Percentiles rank a stretch among this genome's conserved stretches.
phyloP scores from a whole-genome alignment of 495 filamentous ascomycete genomes.

The Staphylotrichum longicolle region DNA sequence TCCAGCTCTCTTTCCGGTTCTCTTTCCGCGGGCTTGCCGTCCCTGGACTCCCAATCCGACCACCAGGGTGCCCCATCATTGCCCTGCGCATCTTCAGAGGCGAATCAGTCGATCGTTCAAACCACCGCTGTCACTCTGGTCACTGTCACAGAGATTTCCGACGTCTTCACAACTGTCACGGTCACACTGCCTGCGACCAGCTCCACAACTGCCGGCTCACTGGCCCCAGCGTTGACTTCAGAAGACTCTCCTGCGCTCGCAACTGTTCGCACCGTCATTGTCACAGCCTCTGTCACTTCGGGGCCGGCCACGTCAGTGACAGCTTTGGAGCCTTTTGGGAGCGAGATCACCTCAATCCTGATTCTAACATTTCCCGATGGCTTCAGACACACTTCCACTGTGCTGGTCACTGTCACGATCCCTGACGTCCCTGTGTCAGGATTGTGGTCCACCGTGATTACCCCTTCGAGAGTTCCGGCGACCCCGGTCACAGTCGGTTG shows the following conservation, averaged over 20 bases:
- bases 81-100: slow-evolving; percentile 9
- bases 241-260: background rate
- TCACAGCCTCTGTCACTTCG: slow-evolving; percentile 17
- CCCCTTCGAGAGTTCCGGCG: background rate
- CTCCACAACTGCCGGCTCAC: slow-evolving; percentile 3
- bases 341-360: slow-evolving; percentile 20
- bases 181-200: background rate
- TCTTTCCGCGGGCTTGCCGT: background rate
- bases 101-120: background rate
- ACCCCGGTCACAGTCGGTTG: background rate
- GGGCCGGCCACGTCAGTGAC: slow-evolving; percentile 13
- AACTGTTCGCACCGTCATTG: background rate
- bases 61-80: background rate
- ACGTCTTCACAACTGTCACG: background rate
- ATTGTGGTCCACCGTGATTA: slow-evolving; percentile 21
- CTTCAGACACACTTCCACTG: slow-evolving; percentile 22
- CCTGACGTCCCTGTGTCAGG: slow-evolving; percentile 16
- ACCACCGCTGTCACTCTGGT: slow-evolving; percentile 14
- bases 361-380: slow-evolving; percentile 32
- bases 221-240: slow-evolving; percentile 17
- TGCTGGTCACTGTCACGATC: slow-evolving; percentile 29
- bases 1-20: background rate
- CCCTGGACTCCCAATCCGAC: background rate
- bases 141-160: slow-evolving; percentile 18
- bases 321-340: background rate